Evolutionary conservation across 2,329 filamentous ascomycete genomes (phyloP).

Genomic region (Pyrenochaeta sp.): DNA sequence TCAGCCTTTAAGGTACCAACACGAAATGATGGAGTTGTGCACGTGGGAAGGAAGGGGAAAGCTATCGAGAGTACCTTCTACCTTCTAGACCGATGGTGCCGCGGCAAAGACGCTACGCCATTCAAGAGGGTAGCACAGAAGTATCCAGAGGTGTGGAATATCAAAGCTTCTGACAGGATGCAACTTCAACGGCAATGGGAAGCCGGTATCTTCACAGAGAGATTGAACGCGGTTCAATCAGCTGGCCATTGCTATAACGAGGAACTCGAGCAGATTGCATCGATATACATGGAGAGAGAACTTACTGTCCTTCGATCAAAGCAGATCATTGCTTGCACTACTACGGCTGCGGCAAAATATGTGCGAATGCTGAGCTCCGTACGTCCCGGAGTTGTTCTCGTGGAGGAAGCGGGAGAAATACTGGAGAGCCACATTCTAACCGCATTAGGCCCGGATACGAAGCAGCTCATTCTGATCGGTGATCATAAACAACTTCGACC

Average conservation of each 20-base stretch:
- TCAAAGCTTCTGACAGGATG: slow-evolving; percentile 52
- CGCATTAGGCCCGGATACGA: slow-evolving; percentile 62
- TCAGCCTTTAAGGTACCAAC: slow-evolving; percentile 65
- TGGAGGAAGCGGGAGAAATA: slow-evolving; percentile 79
- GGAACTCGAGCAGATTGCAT: slow-evolving; percentile 50
- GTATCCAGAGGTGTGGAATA: slow-evolving; percentile 61
- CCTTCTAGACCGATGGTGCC: slow-evolving; percentile 63
- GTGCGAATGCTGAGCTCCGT: slow-evolving; percentile 62
- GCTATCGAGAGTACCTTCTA: slow-evolving; percentile 55
- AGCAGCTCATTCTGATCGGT: slow-evolving; percentile 75
- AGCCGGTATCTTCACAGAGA: slow-evolving; percentile 57
- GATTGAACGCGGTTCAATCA: slow-evolving; percentile 52
- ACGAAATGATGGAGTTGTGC: slow-evolving; percentile 55
- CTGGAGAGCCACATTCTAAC: slow-evolving; percentile 73
- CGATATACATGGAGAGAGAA: slow-evolving; percentile 36
- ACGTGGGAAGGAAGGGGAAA: slow-evolving; percentile 59
- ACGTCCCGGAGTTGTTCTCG: slow-evolving; percentile 67
- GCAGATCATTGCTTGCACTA: slow-evolving; percentile 74
- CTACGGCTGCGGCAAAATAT: slow-evolving; percentile 73
- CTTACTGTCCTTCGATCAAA: slow-evolving; percentile 57
- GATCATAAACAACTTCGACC: slow-evolving; percentile 78
- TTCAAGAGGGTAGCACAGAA: slow-evolving; percentile 45
- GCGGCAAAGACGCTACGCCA: slow-evolving; percentile 56
- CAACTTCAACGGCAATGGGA: slow-evolving; percentile 42
- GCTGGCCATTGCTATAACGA: slow-evolving; percentile 55